Evolutionary conservation across 2,329 filamentous ascomycete genomes (phyloP).

Genomic region (Cladosporium oxysporum): DNA sequence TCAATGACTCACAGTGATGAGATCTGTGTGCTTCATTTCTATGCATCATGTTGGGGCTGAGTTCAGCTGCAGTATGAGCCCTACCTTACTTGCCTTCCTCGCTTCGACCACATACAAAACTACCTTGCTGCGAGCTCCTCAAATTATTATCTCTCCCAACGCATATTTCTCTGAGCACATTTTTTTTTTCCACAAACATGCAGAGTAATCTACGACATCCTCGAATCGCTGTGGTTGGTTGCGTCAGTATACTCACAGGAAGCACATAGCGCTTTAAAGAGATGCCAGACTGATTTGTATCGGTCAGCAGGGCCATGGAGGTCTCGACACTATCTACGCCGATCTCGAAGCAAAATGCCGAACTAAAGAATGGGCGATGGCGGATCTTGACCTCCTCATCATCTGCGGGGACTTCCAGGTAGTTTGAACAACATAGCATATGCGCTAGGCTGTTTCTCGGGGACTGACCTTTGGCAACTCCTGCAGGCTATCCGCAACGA

Average conservation of each 20-base stretch:
- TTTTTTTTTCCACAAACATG: background rate
- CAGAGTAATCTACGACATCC: background rate
- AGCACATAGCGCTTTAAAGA: too few relatives aligned
- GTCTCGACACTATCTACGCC: conserved; percentile 86
- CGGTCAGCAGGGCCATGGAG: conserved; percentile 70
- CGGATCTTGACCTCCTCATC: conserved; percentile 79
- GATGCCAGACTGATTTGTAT: background rate
- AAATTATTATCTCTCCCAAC: background rate
- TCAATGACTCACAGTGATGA: background rate
- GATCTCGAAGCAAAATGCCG: conserved; percentile 69
- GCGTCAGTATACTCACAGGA: conserved; percentile 10
- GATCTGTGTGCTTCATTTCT: background rate
- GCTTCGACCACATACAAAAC: background rate
- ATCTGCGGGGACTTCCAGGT: conserved; percentile 73
- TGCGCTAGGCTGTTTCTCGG: conserved; percentile 40
- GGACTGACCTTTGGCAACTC: too few relatives aligned
- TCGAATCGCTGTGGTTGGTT: background rate
- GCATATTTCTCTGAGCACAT: background rate
- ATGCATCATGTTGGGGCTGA: background rate
- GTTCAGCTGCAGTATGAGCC: background rate
- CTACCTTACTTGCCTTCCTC: background rate
- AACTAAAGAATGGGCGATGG: conserved; percentile 67
- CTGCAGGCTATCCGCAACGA: conserved; percentile 84
- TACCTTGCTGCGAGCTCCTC: background rate
- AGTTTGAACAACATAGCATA: background rate